Conservation (phyloP, 495 filamentous ascomycete species). For the Corynascus novoguineensis region DNA sequence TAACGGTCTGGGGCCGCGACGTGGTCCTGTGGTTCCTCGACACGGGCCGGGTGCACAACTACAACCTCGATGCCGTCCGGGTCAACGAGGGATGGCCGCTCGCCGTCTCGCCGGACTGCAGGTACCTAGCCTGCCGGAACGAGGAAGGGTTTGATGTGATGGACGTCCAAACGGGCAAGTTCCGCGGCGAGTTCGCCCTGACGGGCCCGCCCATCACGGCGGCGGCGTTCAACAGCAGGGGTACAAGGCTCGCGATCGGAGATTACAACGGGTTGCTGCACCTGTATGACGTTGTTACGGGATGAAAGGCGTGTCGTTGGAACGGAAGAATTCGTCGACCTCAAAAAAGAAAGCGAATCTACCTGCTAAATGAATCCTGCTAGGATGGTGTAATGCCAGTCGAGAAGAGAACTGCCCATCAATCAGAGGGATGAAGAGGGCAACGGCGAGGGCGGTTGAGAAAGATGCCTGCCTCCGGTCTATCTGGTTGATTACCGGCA, state of each 20-base stretch:
- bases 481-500: no score
- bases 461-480: no score
- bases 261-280: constrained; percentile 3
- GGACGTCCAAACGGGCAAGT: constrained; percentile 22
- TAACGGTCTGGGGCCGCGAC: constrained; percentile 27
- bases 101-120: constrained; percentile 27
- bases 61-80: constrained; percentile 19
- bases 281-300: constrained; percentile 17
- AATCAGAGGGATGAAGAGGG: no score
- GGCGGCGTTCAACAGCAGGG: constrained; percentile 15
- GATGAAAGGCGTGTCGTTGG: not conserved
- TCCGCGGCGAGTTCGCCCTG: constrained; percentile 19
- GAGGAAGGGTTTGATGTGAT: constrained; percentile 30
- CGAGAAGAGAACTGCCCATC: no score
- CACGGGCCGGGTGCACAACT: constrained; percentile 18
- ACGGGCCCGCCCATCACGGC: constrained; percentile 1
- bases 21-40: constrained; percentile 25
- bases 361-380: no score
- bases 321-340: no score
- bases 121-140: constrained; percentile 26
- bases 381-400: no score
- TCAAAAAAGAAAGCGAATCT: no score
- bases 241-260: constrained; percentile 15
- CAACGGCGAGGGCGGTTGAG: no score
- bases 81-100: constrained; percentile 30